A percentile compares a stretch with the other conserved stretches of the same genome.
Conservation (phyloP, 495 filamentous ascomycete species). For the Annulohypoxylon moriforme region DNA sequence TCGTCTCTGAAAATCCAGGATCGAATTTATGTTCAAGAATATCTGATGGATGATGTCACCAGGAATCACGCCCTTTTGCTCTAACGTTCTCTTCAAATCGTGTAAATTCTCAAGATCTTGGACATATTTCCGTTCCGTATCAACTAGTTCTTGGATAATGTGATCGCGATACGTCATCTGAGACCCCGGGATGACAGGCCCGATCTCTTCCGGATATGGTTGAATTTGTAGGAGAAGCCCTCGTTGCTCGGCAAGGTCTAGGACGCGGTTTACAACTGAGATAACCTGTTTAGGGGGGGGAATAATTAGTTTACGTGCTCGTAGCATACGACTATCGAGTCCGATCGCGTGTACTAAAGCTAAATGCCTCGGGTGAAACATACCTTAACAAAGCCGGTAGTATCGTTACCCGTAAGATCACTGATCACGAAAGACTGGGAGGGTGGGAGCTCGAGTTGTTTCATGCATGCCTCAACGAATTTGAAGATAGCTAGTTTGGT, state of each 20-base stretch:
- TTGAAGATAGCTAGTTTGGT: constrained; percentile 70
- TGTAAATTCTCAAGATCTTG: constrained; percentile 96
- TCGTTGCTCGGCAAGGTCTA: constrained; percentile 82
- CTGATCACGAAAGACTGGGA: constrained; percentile 90
- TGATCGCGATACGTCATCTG: constrained; percentile 84
- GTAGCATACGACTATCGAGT: background rate
- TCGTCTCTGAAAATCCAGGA: constrained; percentile 92
- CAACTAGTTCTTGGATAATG: constrained; percentile 88
- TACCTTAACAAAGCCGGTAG: constrained; percentile 96
- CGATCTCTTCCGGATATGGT: constrained; percentile 58
- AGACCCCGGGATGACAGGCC: constrained; percentile 58
- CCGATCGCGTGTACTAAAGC: background rate
- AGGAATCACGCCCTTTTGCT: constrained; percentile 85
- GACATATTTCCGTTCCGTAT: constrained; percentile 97
- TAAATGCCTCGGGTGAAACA: constrained; percentile 30
- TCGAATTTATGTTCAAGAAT: constrained; percentile 93
- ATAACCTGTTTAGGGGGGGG: constrained; percentile 50
- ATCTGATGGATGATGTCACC: constrained; percentile 94
- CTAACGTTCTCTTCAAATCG: constrained; percentile 88
- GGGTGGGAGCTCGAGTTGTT: constrained; percentile 77
- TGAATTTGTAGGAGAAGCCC: constrained; percentile 72
- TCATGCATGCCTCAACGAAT: constrained; percentile 66
- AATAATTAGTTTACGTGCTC: constrained; percentile 32
- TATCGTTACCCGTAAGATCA: constrained; percentile 92
- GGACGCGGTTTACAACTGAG: constrained; percentile 87